Conservation (phyloP, 139 green algal species). For the Prasinococcaceae sp. region DNA sequence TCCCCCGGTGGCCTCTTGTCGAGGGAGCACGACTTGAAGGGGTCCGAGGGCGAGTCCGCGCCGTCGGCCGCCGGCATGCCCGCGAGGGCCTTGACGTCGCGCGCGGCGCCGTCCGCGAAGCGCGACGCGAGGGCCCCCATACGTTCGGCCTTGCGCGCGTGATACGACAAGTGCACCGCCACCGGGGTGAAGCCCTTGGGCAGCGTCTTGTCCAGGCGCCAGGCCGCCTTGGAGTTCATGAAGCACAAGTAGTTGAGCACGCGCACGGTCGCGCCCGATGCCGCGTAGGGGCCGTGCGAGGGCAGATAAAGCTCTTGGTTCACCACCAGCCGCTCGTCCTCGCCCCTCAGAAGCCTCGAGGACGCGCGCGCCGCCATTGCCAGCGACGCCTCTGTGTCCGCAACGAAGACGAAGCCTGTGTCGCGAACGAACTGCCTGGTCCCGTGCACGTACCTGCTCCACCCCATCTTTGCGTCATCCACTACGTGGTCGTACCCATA, state of each 20-base stretch:
- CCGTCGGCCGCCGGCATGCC: too few species aligned
- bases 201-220: neutral
- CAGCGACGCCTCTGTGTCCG: constrained; percentile 3
- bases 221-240: constrained; percentile 4
- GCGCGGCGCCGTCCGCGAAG: too few species aligned
- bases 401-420: constrained; percentile 4
- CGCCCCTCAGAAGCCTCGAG: neutral
- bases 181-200: neutral
- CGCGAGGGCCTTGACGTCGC: too few species aligned
- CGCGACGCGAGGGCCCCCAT: neutral
- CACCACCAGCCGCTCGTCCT: constrained; percentile 4
- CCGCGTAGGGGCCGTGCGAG: constrained; percentile 5
- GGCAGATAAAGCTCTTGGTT: constrained; percentile 14
- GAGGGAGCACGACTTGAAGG: too few species aligned
- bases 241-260: constrained; percentile 21
- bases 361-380: neutral
- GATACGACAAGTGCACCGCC: constrained; percentile 3
- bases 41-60: too few species aligned
- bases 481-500: constrained; percentile 28
- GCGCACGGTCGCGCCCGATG: constrained; percentile 2
- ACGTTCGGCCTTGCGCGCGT: neutral
- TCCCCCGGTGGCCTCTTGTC: too few species aligned
- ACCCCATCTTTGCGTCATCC: constrained; percentile 22
- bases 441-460: constrained; percentile 12
- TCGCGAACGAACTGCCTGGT: constrained; percentile 1